Base-by-base conservation (phyloP, 495 filamentous ascomycete genomes). In the Aspergillus olivimuriae region DNA sequence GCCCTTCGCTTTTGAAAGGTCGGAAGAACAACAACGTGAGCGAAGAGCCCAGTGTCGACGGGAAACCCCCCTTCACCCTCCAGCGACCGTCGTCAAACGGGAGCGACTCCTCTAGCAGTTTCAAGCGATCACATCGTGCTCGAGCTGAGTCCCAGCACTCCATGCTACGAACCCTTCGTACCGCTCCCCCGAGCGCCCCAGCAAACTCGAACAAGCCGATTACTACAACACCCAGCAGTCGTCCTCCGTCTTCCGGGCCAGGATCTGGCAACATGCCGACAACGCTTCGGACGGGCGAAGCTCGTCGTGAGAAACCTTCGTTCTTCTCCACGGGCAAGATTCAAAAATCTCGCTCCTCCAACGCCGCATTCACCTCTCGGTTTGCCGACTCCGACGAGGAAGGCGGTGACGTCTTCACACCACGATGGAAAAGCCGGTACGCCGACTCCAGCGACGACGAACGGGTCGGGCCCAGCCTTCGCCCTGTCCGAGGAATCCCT, bases 361-460 rank as follows among this genome's bases (percentile, higher is more conserved):
- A n/a, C n/a, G n/a, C n/a, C n/a, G n/a, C n/a, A 0, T 50, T 58
- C 21, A 30, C 46, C 7, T 69, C 72, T 5, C 64, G 75, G 3
- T 84, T 87, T 48, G 78, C 56, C 1, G 79, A 88, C 51, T 90
- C 86, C 0, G 87, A 86, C 48, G 84, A 84, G 20, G 87, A 90
- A 14, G 83, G 81, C 15, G 76, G 75, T 2, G 69, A 42, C 11
- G 16, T 33, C 10, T 56, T 56, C 0, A 49, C 51, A 6, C 68
- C 52, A 12, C 38, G 43, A 22, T 86, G 84, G 54, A 70, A 65
- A 26, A 89, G 85, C 55, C 81, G 87, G 2, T 89, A 89, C 53
- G 81, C 77, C n/a, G 84, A 89, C 46, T 90, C 86, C 1, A 89
- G 86, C 54, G 86, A 89, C 50, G 84, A 86, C 30, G 82, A 73